These are phyloP conservation scores for Umbellularia californica DNA, from an alignment of 164 flowering plant genomes.

Conservation along the genomic window DNA sequence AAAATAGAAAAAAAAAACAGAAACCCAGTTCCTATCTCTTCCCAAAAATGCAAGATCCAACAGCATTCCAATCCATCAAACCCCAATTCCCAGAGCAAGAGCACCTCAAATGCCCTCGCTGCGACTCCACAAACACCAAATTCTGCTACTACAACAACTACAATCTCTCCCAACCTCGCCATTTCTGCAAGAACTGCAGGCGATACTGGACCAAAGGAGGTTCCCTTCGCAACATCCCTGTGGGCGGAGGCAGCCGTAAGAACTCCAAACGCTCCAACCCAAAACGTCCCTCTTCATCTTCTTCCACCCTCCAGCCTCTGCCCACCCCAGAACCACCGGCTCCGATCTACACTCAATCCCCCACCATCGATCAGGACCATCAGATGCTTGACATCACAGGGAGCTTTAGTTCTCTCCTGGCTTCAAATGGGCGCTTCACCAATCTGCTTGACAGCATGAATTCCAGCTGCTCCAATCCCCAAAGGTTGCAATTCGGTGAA, in stretches of 20 bases:
- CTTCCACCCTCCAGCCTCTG: background rate
- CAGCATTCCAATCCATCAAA: constrained; percentile 35
- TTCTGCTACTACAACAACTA: constrained; percentile 46
- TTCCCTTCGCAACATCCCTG: constrained; percentile 71
- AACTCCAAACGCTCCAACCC: constrained; percentile 23
- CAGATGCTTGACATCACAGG: constrained; percentile 32
- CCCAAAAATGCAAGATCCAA: constrained; percentile 54
- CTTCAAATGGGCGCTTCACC: constrained; percentile 36
- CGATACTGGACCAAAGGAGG: constrained; percentile 40
- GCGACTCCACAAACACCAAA: constrained; percentile 79
- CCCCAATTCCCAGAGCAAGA: constrained; percentile 57
- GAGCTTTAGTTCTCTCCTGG: constrained; percentile 37
- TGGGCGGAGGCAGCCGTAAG: constrained; percentile 65
- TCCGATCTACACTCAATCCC: background rate
- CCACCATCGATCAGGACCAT: constrained; percentile 26
- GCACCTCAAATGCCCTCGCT: constrained; percentile 73
- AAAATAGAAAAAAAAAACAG: no score
- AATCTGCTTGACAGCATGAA: constrained; percentile 33
- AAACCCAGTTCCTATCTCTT: background rate
- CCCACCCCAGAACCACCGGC: constrained; percentile 7
- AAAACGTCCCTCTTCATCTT: constrained; percentile 18
- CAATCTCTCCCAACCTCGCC: constrained; percentile 39
- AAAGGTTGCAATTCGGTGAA: constrained; percentile 22
- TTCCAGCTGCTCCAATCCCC: constrained; percentile 12
- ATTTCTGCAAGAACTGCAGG: constrained; percentile 34